Percentiles rank a stretch among this genome's conserved stretches.
phyloP scores from a whole-genome alignment of 2,329 filamentous ascomycete genomes.

The Neonectria magnoliae region DNA sequence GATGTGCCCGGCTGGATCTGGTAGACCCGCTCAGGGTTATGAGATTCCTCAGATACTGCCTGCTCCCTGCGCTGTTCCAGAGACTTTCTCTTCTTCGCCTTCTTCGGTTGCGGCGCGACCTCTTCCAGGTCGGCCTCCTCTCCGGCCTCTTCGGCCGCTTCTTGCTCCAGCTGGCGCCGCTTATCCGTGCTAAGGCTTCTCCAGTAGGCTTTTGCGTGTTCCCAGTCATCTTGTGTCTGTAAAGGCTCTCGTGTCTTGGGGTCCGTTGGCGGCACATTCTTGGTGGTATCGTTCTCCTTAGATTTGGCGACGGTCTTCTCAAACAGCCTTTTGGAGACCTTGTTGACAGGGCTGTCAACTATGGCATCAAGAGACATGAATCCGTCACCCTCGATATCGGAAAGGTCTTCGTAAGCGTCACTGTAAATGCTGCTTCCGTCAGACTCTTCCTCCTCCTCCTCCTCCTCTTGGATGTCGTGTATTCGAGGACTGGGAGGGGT shows the following conservation, averaged over 20 bases:
- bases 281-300: slow-evolving; percentile 23
- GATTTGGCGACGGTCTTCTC: slow-evolving; percentile 39
- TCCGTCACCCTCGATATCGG: slow-evolving; percentile 70
- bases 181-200: slow-evolving; percentile 70
- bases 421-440: slow-evolving; percentile 73
- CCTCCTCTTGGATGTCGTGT: slow-evolving; percentile 50
- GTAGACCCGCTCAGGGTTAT: slow-evolving; percentile 46
- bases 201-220: slow-evolving; percentile 76
- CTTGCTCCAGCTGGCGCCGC: slow-evolving; percentile 68
- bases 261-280: slow-evolving; percentile 4
- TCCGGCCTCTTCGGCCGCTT: slow-evolving; percentile 64
- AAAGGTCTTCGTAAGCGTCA: slow-evolving; percentile 79
- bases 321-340: slow-evolving; percentile 35
- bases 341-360: slow-evolving; percentile 64
- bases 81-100: slow-evolving; percentile 50
- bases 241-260: slow-evolving; percentile 3
- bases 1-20: slow-evolving; percentile 52
- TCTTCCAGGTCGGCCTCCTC: slow-evolving; percentile 53
- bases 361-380: slow-evolving; percentile 80
- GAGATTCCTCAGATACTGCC: slow-evolving; percentile 21
- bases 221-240: slow-evolving; percentile 65
- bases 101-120: slow-evolving; percentile 41
- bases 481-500: slow-evolving; percentile 40
- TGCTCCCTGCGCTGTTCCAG: slow-evolving; percentile 17
- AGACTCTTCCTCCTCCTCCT: slow-evolving; percentile 54